phyloP scores from a whole-genome alignment of 805 yeast species.

The Nakazawaea ernobii region DNA sequence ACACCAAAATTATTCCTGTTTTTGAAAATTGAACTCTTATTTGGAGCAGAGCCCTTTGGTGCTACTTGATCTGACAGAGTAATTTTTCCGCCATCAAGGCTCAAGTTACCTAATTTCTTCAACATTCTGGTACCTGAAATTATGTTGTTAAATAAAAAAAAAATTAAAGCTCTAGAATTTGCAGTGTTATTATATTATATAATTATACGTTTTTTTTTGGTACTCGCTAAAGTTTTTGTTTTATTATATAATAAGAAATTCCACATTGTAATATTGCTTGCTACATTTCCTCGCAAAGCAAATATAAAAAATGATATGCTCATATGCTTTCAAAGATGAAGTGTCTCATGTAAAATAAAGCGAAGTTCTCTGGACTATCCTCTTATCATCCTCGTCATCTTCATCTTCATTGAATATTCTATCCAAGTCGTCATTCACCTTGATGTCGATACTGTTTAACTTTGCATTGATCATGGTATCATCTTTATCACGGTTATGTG shows the following conservation, averaged over 20 bases:
- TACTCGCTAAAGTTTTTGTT: no score
- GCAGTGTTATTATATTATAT: no score
- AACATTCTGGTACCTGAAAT: conserved; percentile 12
- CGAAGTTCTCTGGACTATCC: conserved; percentile 7
- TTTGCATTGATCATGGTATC: background rate
- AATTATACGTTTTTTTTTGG: no score
- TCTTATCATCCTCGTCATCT: conserved; percentile 1
- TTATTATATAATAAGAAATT: no score
- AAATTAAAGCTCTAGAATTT: no score
- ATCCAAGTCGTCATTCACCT: conserved; percentile 6
- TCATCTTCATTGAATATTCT: conserved; percentile 5
- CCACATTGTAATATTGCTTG: no score
- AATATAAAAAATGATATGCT: no score
- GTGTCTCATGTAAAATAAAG: conserved; percentile 3
- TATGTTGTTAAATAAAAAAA: no score
- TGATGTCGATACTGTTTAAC: conserved; percentile 4
- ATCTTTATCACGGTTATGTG: background rate
- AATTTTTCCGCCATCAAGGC: conserved; percentile 11
- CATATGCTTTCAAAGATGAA: no score
- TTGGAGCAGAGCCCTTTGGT: conserved; percentile 28
- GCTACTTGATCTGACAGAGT: conserved; percentile 26
- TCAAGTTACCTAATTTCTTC: conserved; percentile 19
- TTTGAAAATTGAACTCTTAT: conserved; percentile 46
- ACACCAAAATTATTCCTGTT: conserved; percentile 72
- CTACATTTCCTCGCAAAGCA: no score